Conservation (phyloP, 2,329 filamentous ascomycete genomes). For the Colletotrichum orchidophilum region DNA sequence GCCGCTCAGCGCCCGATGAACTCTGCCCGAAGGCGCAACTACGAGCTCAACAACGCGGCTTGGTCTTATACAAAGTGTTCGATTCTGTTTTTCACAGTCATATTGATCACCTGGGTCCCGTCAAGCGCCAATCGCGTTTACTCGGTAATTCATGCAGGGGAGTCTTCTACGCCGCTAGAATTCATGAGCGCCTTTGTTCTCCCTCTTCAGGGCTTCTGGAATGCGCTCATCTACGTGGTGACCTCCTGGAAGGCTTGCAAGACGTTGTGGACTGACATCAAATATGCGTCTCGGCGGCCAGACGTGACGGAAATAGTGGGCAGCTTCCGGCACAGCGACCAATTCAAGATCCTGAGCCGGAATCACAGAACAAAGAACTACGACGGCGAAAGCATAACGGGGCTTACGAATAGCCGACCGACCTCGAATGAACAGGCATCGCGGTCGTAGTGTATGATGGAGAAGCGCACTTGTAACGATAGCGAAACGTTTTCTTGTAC, state of each 20-base stretch:
- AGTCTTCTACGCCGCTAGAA: slow-evolving; percentile 68
- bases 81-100: slow-evolving; percentile 75
- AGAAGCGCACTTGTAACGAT: neutral
- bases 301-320: slow-evolving; percentile 47
- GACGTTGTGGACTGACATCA: slow-evolving; percentile 52
- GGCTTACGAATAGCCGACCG: slow-evolving; percentile 53
- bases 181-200: slow-evolving; percentile 78
- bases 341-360: slow-evolving; percentile 45
- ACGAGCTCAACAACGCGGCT: slow-evolving; percentile 69
- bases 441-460: neutral
- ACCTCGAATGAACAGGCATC: slow-evolving; percentile 44
- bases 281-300: slow-evolving; percentile 38
- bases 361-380: slow-evolving; percentile 43
- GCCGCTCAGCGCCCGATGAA: slow-evolving; percentile 39
- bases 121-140: slow-evolving; percentile 83
- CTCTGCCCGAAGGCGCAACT: slow-evolving; percentile 48
- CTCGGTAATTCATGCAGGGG: slow-evolving; percentile 66
- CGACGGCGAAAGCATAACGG: slow-evolving; percentile 62
- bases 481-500: slow-evolving; percentile 2
- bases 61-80: slow-evolving; percentile 78
- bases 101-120: slow-evolving; percentile 80
- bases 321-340: slow-evolving; percentile 38
- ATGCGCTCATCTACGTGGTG: slow-evolving; percentile 78
- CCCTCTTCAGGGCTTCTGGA: slow-evolving; percentile 87
- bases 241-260: slow-evolving; percentile 74